Evolutionary conservation across 1,284 basidiomycete species (phyloP).

Genomic region (Cryptococcus sp.): DNA sequence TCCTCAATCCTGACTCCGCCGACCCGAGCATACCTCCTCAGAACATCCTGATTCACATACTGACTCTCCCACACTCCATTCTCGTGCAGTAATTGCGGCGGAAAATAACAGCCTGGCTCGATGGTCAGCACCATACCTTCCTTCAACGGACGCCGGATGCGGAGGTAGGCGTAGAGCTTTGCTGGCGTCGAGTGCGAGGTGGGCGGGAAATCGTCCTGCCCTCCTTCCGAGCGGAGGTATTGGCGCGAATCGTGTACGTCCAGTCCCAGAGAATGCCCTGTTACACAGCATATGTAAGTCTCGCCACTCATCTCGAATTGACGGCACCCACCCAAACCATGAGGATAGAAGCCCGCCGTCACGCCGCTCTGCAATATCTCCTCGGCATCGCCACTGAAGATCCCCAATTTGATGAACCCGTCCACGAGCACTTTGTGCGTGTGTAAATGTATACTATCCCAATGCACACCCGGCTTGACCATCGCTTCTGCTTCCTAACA

Average conservation of each 20-base stretch:
- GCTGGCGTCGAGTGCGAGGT: slow-evolving; percentile 55
- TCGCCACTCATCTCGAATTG: neutral
- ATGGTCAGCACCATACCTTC: slow-evolving; percentile 76
- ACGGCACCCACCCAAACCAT: slow-evolving; percentile 63
- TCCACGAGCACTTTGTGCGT: slow-evolving; percentile 76
- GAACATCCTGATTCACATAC: slow-evolving; percentile 69
- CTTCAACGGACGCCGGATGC: slow-evolving; percentile 70
- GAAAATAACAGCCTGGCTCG: slow-evolving; percentile 87
- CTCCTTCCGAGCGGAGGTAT: slow-evolving; percentile 30
- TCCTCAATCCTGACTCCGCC: slow-evolving; percentile 91
- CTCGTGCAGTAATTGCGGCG: slow-evolving; percentile 71
- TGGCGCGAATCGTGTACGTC: slow-evolving; percentile 71
- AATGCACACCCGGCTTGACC: slow-evolving; percentile 72
- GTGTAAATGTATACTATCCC: slow-evolving; percentile 79
- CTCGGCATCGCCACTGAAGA: slow-evolving; percentile 68
- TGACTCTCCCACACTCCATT: slow-evolving; percentile 61
- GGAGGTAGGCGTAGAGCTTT: slow-evolving; percentile 73
- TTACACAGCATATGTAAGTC: neutral
- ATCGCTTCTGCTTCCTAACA: slow-evolving; percentile 66
- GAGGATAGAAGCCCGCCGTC: slow-evolving; percentile 84
- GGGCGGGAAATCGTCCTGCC: slow-evolving; percentile 31
- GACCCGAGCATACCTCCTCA: slow-evolving; percentile 72
- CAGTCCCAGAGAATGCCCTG: slow-evolving; percentile 79
- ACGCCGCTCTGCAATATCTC: slow-evolving; percentile 73
- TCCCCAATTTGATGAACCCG: slow-evolving; percentile 78